Percentiles rank a stretch among this genome's conserved stretches.
Conservation (phyloP, 2,329 filamentous ascomycete genomes). For the Aspergillus sp. region DNA sequence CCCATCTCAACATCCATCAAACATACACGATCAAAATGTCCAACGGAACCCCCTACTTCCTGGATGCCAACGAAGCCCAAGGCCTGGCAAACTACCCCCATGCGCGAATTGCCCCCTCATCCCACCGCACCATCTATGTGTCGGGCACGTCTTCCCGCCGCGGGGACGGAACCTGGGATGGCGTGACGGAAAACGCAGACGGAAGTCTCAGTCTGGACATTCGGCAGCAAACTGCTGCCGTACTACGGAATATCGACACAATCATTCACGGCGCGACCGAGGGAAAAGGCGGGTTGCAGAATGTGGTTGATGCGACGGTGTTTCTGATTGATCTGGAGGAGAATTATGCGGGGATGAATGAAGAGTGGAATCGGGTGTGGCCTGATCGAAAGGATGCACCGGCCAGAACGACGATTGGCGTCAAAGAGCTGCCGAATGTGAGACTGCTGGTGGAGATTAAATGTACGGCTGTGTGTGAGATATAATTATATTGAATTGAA, state of each 20-base stretch:
- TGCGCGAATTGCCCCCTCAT: slow-evolving; percentile 27
- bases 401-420: slow-evolving; percentile 22
- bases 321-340: slow-evolving; percentile 38
- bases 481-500: slow-evolving; percentile 49
- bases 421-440: slow-evolving; percentile 15
- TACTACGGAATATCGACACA: slow-evolving; percentile 34
- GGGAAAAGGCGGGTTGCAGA: slow-evolving; percentile 31
- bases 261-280: slow-evolving; percentile 35
- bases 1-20: too few relatives aligned
- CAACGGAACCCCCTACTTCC: slow-evolving; percentile 29
- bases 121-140: slow-evolving; percentile 36
- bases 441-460: slow-evolving; percentile 19
- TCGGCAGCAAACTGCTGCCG: slow-evolving; percentile 34
- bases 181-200: slow-evolving; percentile 31
- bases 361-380: slow-evolving; percentile 43
- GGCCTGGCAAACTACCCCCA: slow-evolving; percentile 32
- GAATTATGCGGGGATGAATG: slow-evolving; percentile 42
- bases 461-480: slow-evolving; percentile 33
- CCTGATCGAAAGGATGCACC: slow-evolving; percentile 31
- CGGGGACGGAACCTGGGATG: slow-evolving; percentile 34
- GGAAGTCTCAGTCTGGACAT: slow-evolving; percentile 33
- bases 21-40: slow-evolving; percentile 5
- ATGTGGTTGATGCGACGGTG: slow-evolving; percentile 39
- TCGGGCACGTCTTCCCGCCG: slow-evolving; percentile 35
- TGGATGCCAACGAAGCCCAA: slow-evolving; percentile 24